A percentile compares a stretch with the other conserved stretches of the same genome.
phyloP scores from a whole-genome alignment of 1,284 basidiomycete species.

The Coriolopsis trogii region DNA sequence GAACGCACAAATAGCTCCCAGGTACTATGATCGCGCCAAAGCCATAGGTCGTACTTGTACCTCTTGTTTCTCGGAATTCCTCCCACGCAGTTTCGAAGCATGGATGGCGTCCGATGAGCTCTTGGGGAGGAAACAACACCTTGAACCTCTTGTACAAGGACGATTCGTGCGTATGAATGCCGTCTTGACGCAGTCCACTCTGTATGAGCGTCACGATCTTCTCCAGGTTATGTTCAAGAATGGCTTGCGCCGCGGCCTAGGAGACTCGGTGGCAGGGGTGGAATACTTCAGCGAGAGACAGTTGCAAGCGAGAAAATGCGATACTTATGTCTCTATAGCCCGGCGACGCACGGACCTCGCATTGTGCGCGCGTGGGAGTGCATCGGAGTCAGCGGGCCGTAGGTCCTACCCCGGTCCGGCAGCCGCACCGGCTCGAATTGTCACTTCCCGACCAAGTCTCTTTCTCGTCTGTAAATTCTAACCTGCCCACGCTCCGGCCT shows the following conservation, averaged over 20 bases:
- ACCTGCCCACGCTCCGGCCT: too few relatives aligned
- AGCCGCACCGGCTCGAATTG: too few relatives aligned
- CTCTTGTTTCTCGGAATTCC: not conserved
- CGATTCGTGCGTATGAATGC: not conserved
- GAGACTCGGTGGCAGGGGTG: too few relatives aligned
- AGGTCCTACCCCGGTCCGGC: too few relatives aligned
- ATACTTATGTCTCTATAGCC: too few relatives aligned
- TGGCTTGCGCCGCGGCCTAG: not conserved
- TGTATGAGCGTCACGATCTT: constrained; percentile 1
- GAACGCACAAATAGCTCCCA: not conserved
- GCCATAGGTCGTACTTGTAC: constrained; percentile 28
- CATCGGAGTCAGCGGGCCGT: too few relatives aligned
- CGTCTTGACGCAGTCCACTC: not conserved
- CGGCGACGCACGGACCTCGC: too few relatives aligned
- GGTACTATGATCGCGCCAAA: not conserved
- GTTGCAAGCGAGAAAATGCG: too few relatives aligned
- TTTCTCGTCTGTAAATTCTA: too few relatives aligned
- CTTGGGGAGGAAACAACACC: constrained; percentile 5
- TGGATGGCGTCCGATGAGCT: constrained; percentile 4
- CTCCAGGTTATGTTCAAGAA: not conserved
- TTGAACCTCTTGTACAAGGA: constrained; percentile 4
- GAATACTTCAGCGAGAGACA: too few relatives aligned
- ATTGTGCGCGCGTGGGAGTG: too few relatives aligned
- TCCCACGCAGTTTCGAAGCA: constrained; percentile 1
- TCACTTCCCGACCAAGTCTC: too few relatives aligned